Base-by-base conservation (phyloP, 1,284 basidiomycete species). In the Cryptococcus amylolentus region DNA sequence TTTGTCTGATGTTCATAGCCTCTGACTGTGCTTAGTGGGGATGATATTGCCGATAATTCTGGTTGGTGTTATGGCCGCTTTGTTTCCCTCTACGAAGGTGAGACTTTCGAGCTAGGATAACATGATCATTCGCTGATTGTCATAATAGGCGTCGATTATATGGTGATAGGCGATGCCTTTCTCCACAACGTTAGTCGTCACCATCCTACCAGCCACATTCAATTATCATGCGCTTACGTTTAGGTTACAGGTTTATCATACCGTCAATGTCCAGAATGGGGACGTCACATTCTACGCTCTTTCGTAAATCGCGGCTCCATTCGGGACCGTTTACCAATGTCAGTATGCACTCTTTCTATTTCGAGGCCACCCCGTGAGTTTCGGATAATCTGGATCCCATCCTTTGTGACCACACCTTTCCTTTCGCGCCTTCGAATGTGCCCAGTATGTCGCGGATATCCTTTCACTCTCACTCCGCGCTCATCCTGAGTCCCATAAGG, bases 121-220 rank as follows among this genome's bases (percentile, higher is more conserved):
- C n/a, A 38, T 14, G n/a, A 23, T 3, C n/a, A 35, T 35, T 14
- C 27, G 28, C 8, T 39, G 16, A 16, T 8, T n/a, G 10, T 8
- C 13, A 18, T 12, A n/a, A 31, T 7, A 55, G 54, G 41, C 9
- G 18, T 39, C 12, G 56, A 50, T 13, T 26, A 16, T 13, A 47
- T 53, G 56, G 51, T 51, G 13, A 50, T 55, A 31, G 55, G 55
- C 10, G 50, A 51, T 35, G 49, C 49, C 14, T 57, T 52, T 26
- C 38, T 57, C 3, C 49, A 56, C 27, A 52, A 57, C 31, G 55
- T 57, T n/a, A 13, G 55, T 51, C 5, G 8, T 8, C 31, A 44
- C 14, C 3, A 44, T 18, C 1, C 18, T 23, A 4, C 18, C 5
- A 44, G 12, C 18, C n/a, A 18, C 9, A n/a, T 23, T 12, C 42